Conservation (phyloP, 257 asterid genomes). For the Ocimum tenuiflorum region DNA sequence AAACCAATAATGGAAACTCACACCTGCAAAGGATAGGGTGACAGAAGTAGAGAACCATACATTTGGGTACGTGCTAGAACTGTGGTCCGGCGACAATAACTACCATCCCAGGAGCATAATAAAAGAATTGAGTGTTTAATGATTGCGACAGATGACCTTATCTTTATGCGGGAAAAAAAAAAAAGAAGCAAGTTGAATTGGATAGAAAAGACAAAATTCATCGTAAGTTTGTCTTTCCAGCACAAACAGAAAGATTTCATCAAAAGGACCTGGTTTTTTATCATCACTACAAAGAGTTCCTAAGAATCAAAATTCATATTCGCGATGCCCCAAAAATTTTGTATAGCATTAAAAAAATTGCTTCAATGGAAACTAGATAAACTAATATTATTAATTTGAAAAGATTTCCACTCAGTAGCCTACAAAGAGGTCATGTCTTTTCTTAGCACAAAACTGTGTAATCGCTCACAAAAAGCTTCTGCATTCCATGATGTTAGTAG, state of each 20-base stretch:
- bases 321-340: neutral
- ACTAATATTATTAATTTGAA: neutral
- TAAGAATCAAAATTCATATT: neutral
- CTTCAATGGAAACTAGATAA: neutral
- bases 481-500: neutral
- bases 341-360: neutral
- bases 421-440: neutral
- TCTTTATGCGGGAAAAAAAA: neutral
- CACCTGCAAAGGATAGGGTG: neutral
- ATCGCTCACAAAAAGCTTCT: neutral
- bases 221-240: neutral
- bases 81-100: neutral
- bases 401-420: neutral
- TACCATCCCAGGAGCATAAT: neutral
- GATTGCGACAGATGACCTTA: neutral
- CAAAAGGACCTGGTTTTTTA: neutral
- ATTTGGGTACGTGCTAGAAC: neutral
- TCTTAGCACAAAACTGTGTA: neutral
- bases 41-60: neutral
- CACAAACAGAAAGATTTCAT: neutral
- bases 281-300: neutral
- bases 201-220: neutral
- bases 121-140: neutral
- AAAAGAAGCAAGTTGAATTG: neutral
- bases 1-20: neutral